Evolutionary conservation across 495 filamentous ascomycete species (phyloP).

Genomic region (Aspergillus cristatus): DNA sequence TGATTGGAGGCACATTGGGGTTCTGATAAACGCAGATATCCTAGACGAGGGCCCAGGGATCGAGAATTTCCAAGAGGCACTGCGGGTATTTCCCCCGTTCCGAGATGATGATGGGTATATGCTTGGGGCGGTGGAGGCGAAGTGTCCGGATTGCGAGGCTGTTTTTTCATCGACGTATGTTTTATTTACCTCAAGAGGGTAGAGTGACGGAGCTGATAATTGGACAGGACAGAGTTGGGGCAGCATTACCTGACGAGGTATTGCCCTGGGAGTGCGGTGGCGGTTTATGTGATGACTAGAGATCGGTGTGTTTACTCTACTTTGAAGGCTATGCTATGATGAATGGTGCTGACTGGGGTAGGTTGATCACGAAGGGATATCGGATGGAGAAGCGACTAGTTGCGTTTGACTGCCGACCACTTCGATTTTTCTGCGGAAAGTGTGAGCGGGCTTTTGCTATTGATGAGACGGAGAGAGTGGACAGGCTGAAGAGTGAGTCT

Average conservation of each 20-base stretch:
- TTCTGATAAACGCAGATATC: too few relatives aligned
- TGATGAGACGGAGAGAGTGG: constrained; percentile 11
- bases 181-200: background rate
- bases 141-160: constrained; percentile 23
- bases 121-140: constrained; percentile 15
- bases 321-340: background rate
- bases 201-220: background rate
- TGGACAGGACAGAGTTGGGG: constrained; percentile 15
- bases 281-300: constrained; percentile 24
- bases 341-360: constrained; percentile 2
- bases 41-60: constrained; percentile 9
- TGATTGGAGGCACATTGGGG: too few relatives aligned
- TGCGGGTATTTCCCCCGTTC: constrained; percentile 20
- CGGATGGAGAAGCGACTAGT: constrained; percentile 22
- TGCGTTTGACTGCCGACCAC: constrained; percentile 15
- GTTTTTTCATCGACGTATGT: constrained; percentile 18
- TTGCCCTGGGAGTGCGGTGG: constrained; percentile 19
- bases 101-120: constrained; percentile 16
- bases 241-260: constrained; percentile 21
- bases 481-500: constrained; percentile 10
- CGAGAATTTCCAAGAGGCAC: constrained; percentile 18
- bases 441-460: constrained; percentile 17
- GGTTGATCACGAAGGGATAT: constrained; percentile 25
- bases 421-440: constrained; percentile 16
- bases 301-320: constrained; percentile 17